These are phyloP conservation scores for Plasmodium falciparum DNA, from an alignment of 169 alveolate genomes.

Conservation along the genomic window DNA sequence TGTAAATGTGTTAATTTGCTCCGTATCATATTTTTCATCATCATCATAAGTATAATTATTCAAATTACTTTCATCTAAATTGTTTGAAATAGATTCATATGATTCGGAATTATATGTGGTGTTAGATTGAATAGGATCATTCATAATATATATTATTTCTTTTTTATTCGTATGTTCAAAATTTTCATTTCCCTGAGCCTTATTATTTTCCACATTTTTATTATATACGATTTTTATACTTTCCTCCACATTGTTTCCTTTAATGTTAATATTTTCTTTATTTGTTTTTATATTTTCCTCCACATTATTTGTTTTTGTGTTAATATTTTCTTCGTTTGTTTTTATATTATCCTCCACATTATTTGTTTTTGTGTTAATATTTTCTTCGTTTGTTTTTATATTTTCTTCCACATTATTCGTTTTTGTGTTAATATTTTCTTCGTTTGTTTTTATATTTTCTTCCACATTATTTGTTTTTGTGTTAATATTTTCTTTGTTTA, in stretches of 20 bases:
- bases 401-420: background rate
- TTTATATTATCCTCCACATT: background rate
- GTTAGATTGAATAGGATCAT: no score
- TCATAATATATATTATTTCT: no score
- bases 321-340: background rate
- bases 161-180: background rate
- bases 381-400: no score
- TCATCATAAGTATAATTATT: conserved; percentile 3
- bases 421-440: background rate
- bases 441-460: background rate
- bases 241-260: background rate
- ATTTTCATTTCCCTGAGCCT: background rate
- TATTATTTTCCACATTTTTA: background rate
- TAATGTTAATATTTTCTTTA: background rate
- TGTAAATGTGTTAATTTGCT: background rate
- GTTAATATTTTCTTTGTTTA: background rate
- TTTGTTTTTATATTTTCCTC: background rate
- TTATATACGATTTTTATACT: background rate
- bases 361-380: background rate
- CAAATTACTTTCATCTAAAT: no score
- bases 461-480: background rate
- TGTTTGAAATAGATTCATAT: no score
- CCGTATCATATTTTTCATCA: background rate
- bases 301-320: background rate
- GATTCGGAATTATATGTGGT: no score